Base-by-base conservation (phyloP, 2,329 filamentous ascomycete genomes). In the Intubia oerlemansii region DNA sequence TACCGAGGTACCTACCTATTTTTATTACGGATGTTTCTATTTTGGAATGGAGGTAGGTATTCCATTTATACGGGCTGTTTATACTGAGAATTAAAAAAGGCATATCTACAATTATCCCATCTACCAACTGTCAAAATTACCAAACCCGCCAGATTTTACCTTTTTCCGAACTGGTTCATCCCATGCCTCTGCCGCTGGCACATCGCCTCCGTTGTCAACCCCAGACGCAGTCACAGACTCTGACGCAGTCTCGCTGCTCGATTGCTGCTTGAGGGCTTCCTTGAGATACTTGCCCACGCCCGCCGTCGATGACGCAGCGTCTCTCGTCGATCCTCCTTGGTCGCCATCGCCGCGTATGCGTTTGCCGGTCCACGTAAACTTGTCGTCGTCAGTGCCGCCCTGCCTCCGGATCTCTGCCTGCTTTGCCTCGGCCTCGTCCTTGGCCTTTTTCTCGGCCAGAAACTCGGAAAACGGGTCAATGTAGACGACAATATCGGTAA, bases 401-500 rank as follows among this genome's bases (percentile, higher is more conserved):
- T 59, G 55, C 32, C 56, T 54, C 42, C 58, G 57, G 9, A 78
- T 56, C 39, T 73, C 66, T 35, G 71, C 71, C 34, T 65, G 62
- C 31, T 63, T 54, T 32, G 60, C 57, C 21, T 63, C 64, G 6
- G 50, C 51, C 25, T 53, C 54, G 36, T 81, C 75, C 31, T 62
- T 57, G 32, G 77, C 64, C 24, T 59, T 59, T 40, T 71, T 75
- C 44, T 84, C 64, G 40, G 75, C 76, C 44, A 81, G 58, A 44
- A 91, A 98, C 51, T 95, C 85, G 35, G 82, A 82, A 44, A 98
- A 98, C 0, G 88, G 88, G 46, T 98, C 85, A 6, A 95, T 66
- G 38, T 90, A 88, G 5, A 98, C 69, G 0, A 79, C 70, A 0
- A 93, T 61, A 34, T 90, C 76, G 39, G 75, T 66, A 42, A 98